Percentiles rank a stretch among this genome's conserved stretches.
Conservation (phyloP, 345 rosid species). For the Eucalyptus cloeziana region DNA sequence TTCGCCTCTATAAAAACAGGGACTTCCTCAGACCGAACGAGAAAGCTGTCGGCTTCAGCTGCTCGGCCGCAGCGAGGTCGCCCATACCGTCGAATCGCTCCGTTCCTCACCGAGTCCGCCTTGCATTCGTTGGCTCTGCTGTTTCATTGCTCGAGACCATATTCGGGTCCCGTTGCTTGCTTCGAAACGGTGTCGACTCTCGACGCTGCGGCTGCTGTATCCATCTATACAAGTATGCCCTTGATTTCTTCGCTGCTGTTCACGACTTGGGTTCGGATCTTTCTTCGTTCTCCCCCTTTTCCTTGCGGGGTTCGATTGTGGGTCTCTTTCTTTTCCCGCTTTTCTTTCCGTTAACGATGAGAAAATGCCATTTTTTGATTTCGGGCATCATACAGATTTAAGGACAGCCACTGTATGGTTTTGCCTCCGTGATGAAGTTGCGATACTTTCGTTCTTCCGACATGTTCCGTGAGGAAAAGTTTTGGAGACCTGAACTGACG, state of each 20-base stretch:
- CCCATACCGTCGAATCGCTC: neutral
- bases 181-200: neutral
- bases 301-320: neutral
- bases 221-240: neutral
- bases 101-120: neutral
- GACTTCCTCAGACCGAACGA: neutral
- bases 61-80: neutral
- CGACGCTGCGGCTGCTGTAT: neutral
- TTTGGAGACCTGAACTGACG: constrained; percentile 8
- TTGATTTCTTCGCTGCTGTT: neutral
- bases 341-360: neutral
- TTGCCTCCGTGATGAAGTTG: neutral
- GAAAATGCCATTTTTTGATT: neutral
- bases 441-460: constrained; percentile 3
- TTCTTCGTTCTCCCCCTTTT: neutral
- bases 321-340: neutral
- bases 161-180: neutral
- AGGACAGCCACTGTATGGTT: neutral
- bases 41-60: neutral
- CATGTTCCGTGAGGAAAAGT: neutral
- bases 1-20: neutral
- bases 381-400: neutral
- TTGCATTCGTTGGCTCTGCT: neutral
- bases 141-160: neutral
- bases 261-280: neutral